Conservation (phyloP, 179 eudicot species). For the Carnegiea gigantea region DNA sequence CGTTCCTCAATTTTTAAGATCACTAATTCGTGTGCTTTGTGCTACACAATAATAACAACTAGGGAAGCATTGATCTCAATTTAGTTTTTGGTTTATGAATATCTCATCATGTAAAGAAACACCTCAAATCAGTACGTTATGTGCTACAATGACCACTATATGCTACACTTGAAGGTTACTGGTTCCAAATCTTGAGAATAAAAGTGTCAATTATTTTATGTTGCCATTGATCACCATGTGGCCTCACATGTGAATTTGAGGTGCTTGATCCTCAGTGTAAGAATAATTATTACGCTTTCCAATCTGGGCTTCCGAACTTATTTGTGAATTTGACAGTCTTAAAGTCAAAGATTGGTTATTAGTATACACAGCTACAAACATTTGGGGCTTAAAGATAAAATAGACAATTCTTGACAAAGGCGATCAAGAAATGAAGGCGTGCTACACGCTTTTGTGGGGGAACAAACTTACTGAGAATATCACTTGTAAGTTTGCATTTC, state of each 20-base stretch:
- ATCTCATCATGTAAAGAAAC: background rate
- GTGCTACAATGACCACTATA: background rate
- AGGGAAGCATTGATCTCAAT: background rate
- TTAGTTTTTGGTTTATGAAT: background rate
- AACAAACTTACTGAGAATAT: background rate
- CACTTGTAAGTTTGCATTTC: too few relatives aligned
- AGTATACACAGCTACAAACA: background rate
- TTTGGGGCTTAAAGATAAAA: background rate
- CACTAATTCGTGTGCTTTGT: background rate
- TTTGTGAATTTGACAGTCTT: too few relatives aligned
- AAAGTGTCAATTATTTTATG: background rate
- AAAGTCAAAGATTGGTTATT: too few relatives aligned
- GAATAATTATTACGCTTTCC: background rate
- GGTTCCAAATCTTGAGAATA: too few relatives aligned
- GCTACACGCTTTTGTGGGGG: background rate
- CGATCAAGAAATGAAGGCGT: background rate
- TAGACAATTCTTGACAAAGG: background rate
- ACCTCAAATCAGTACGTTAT: background rate
- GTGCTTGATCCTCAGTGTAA: background rate
- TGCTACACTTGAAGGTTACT: too few relatives aligned
- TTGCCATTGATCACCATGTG: background rate
- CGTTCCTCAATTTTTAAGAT: background rate
- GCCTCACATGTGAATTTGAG: background rate
- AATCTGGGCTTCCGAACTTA: background rate
- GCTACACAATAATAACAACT: background rate